Base-by-base conservation (phyloP, 1,139 yeast genomes). In the Nakaseomyces delphensis region DNA sequence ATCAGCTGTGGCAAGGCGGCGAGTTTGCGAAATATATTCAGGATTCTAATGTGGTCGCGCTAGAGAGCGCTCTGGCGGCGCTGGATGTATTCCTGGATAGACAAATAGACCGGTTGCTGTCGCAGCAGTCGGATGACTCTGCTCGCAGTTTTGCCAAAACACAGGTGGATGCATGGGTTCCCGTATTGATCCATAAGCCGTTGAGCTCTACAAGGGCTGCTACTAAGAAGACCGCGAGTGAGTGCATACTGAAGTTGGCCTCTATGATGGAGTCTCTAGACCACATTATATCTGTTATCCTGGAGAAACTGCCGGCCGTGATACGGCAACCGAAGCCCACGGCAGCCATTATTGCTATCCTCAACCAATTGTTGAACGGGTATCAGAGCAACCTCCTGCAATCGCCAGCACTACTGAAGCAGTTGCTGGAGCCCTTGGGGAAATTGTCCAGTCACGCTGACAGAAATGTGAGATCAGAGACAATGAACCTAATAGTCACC, bases 31-130 rank as follows among this genome's bases (percentile, higher is more conserved):
- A 71, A 52, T 71, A 79, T 30, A 77, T 83, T 9, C 70, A 75
- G 6, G 99, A 91, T 59, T 62, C 82, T 35, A 91, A 91, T 60
- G 96, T 87, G 13, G 94, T 84, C 18, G 96, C 98, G 0, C 95
- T 87, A 53, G 97, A 91, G 57, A 67, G 83, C 0, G 97, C 87
- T 10, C 67, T 86, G 30, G 62, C 67, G 10, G 70, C 83, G 4
- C 62, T 56, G 32, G 44, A 41, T 10, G 29, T 45, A 6, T 41
- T 50, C 15, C 40, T 53, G 28, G 38, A 30, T n/a, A 33, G 14
- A 19, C 19, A 28, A 27, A 33, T 33, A 21, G 10, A n/a, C 10
- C 8, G 8, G 4, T 15, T 33, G 35, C 10, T 38, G 41, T 33
- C 43, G 37, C 29, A 44, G 45, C 5, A 44, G 45, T 3, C 14